Evolutionary conservation across 257 asterid species (phyloP).

Genomic region (Fraxinus quadrangulata): DNA sequence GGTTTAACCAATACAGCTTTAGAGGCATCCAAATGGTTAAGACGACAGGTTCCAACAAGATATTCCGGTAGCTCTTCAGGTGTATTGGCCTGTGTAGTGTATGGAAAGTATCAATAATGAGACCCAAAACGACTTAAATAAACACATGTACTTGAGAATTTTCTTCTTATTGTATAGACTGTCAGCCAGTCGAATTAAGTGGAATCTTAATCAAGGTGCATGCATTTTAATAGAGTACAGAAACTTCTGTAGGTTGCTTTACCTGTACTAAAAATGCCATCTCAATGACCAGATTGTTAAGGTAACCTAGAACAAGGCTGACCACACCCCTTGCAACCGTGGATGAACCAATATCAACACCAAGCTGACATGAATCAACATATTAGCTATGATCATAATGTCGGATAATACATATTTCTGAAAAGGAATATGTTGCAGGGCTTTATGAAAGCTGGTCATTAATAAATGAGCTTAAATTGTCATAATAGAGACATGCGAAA

Average conservation of each 20-base stretch:
- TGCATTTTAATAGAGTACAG: not conserved
- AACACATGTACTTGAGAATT: not conserved
- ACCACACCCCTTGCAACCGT: conserved; percentile 92
- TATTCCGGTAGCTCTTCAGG: conserved; percentile 82
- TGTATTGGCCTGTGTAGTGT: conserved; percentile 59
- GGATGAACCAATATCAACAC: conserved; percentile 81
- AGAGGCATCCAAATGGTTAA: conserved; percentile 72
- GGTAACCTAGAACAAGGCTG: conserved; percentile 84
- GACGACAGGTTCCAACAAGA: conserved; percentile 84
- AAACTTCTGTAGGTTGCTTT: conserved; percentile 11
- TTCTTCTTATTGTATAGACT: not conserved
- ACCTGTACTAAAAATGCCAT: conserved; percentile 89
- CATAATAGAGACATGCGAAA: conserved; percentile 6
- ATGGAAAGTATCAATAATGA: not conserved
- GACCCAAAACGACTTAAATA: not conserved
- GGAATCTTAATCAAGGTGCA: not conserved
- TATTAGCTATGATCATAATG: not conserved
- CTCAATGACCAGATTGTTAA: conserved; percentile 78
- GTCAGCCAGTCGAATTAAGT: not conserved
- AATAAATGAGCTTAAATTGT: conserved; percentile 8
- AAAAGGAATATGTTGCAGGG: not conserved
- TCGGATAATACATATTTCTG: no score
- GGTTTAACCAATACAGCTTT: conserved; percentile 60
- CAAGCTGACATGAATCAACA: conserved; percentile 48
- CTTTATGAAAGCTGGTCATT: not conserved